These are phyloP conservation scores for Podosphaera fusca DNA, from an alignment of 2,329 filamentous ascomycete species.

Conservation along the genomic window DNA sequence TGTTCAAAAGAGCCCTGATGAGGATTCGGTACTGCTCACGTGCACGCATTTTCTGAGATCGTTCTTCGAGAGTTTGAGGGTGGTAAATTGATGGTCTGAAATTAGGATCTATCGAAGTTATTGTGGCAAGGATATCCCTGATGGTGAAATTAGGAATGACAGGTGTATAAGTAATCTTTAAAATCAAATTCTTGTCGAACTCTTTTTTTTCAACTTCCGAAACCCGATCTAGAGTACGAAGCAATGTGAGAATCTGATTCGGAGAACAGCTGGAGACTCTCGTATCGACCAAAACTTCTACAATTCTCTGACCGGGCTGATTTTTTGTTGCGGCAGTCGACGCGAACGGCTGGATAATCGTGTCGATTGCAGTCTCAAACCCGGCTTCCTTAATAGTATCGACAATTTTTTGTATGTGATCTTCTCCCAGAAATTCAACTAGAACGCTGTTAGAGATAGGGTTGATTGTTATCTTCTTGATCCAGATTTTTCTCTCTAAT, in stretches of 20 bases:
- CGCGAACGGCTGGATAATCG: constrained; percentile 14
- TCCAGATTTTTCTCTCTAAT: constrained; percentile 23
- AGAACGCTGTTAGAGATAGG: constrained; percentile 29
- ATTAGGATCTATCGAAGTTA: constrained; percentile 39
- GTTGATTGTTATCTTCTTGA: constrained; percentile 26
- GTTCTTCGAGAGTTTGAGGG: constrained; percentile 48
- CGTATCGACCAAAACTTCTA: constrained; percentile 44
- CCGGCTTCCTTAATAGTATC: constrained; percentile 36
- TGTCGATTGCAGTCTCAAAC: constrained; percentile 39
- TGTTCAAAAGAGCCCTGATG: constrained; percentile 44
- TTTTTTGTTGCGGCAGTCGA: constrained; percentile 8
- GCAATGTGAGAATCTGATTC: constrained; percentile 27
- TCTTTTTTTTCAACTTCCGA: constrained; percentile 21
- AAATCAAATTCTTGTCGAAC: constrained; percentile 37
- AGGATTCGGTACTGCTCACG: constrained; percentile 26
- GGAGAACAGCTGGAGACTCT: constrained; percentile 58
- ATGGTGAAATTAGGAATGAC: constrained; percentile 47
- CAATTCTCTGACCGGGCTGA: constrained; percentile 20
- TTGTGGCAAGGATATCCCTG: constrained; percentile 44
- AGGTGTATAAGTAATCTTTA: constrained; percentile 50
- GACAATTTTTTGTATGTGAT: constrained; percentile 22
- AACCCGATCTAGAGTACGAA: constrained; percentile 15
- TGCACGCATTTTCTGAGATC: too few relatives aligned
- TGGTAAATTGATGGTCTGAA: constrained; percentile 53
- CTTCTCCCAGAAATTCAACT: constrained; percentile 22